Evolutionary conservation across 2,329 filamentous ascomycete species (phyloP).

Genomic region (Cytospora piceae): DNA sequence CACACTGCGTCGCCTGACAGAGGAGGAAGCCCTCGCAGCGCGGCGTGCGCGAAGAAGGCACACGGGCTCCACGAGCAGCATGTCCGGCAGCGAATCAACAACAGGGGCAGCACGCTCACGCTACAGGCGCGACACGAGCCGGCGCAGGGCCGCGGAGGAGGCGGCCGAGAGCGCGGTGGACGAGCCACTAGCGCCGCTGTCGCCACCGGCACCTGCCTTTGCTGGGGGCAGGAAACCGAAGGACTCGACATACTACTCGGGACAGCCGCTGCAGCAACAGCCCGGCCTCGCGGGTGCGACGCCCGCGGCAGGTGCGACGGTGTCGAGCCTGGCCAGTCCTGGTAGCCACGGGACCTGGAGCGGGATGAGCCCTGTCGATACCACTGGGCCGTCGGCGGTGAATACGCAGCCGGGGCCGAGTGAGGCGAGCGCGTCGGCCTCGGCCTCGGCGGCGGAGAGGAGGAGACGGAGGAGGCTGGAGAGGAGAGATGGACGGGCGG

Average conservation of each 20-base stretch:
- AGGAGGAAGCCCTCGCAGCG: slow-evolving; percentile 57
- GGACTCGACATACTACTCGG: slow-evolving; percentile 66
- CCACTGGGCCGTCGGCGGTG: slow-evolving; percentile 33
- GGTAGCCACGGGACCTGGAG: slow-evolving; percentile 58
- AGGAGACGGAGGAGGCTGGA: slow-evolving; percentile 61
- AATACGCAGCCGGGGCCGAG: slow-evolving; percentile 42
- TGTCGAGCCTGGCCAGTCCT: slow-evolving; percentile 53
- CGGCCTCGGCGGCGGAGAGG: slow-evolving; percentile 52
- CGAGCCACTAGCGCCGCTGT: slow-evolving; percentile 48
- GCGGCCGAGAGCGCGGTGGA: slow-evolving; percentile 49
- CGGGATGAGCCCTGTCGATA: slow-evolving; percentile 47
- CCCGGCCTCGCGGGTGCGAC: slow-evolving; percentile 45
- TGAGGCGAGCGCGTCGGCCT: slow-evolving; percentile 39
- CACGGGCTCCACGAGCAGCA: slow-evolving; percentile 57
- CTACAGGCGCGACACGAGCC: slow-evolving; percentile 59
- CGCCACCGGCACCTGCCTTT: slow-evolving; percentile 61
- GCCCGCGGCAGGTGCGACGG: slow-evolving; percentile 46
- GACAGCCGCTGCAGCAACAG: slow-evolving; percentile 36
- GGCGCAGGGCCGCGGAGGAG: slow-evolving; percentile 48
- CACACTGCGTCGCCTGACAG: slow-evolving; percentile 63
- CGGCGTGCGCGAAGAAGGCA: slow-evolving; percentile 46
- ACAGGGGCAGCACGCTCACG: slow-evolving; percentile 42
- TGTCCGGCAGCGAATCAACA: slow-evolving; percentile 55
- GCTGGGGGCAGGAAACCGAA: slow-evolving; percentile 56
- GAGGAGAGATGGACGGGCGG: slow-evolving; percentile 48